Base-by-base conservation (phyloP, 148 eudicot genomes). In the Nepenthes mirabilis region DNA sequence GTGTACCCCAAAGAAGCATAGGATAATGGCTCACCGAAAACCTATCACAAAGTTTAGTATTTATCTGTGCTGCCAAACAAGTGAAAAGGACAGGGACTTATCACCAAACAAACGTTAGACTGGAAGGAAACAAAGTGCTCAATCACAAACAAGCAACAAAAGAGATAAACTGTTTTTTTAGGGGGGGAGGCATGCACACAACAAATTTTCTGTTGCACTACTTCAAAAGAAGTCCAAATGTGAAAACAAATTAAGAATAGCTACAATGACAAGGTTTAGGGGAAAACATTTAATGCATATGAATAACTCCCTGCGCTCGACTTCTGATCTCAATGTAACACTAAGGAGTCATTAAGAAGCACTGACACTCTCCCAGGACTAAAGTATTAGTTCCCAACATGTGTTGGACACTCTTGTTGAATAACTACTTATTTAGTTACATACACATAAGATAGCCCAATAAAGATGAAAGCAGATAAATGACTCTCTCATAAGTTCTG, bases 41-140 rank as follows among this genome's bases (percentile, higher is more conserved):
- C 79, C 77, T 88, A 77, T 88, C 90, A 64, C 97, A 91, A 65
- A 88, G 95, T 63, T 83, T 78, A 65, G 61, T 74, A 77, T 88
- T 91, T 74, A 76, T 72, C 96, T 91, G 94, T 77, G 81, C 94
- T 91, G 90, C 94, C 96, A 86, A 80, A 75, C 68, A 80, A 75
- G 78, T 58, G 61, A 74, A 66, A 58, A 67, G 37, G 49, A 65
- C 32, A 71, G 58, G 67, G 49, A 78, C 59, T 58, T 64, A 83
- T 79, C 75, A 86, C 70, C 70, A 72, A 58, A 57, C 55, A 66
- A 33, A 58, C 32, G 11, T 64, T 12, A n/a, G 60, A 61, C 62
- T 33, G 7, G 33, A 66, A 33, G 14, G 45, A 47, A 9, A 37
- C 36, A 64, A 60, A 52, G 37, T 33, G 45, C 45, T 45, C 43